Percentiles rank a stretch among this genome's conserved stretches.
phyloP scores from a whole-genome alignment of 805 yeast genomes.

The Starmera amethionina region DNA sequence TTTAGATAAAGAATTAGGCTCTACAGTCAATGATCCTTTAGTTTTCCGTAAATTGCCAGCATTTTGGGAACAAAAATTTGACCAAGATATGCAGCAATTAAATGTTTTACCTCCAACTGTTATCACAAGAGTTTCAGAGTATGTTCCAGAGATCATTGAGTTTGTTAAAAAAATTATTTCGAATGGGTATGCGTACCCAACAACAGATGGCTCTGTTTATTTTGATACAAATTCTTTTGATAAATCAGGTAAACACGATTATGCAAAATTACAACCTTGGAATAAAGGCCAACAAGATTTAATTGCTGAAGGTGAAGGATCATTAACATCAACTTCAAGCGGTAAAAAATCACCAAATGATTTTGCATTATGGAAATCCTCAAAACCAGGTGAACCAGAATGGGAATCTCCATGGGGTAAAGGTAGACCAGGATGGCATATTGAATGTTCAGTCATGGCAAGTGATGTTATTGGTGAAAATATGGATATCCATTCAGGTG shows the following conservation, averaged over 20 bases:
- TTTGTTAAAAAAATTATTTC: slow-evolving; percentile 67
- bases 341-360: slow-evolving; percentile 73
- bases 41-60: slow-evolving; percentile 77
- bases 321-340: slow-evolving; percentile 42
- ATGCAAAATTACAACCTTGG: slow-evolving; percentile 98
- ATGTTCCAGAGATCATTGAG: slow-evolving; percentile 81
- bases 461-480: slow-evolving; percentile 71
- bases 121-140: slow-evolving; percentile 92
- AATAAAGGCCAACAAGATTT: slow-evolving; percentile 81
- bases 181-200: slow-evolving; percentile 77
- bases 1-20: slow-evolving; percentile 65
- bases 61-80: slow-evolving; percentile 80
- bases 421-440: slow-evolving; percentile 99
- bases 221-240: slow-evolving; percentile 86
- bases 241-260: slow-evolving; percentile 56
- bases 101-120: slow-evolving; percentile 80
- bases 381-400: slow-evolving; percentile 94
- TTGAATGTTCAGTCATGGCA: slow-evolving; percentile 99
- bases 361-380: slow-evolving; percentile 94
- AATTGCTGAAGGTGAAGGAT: slow-evolving; percentile 93
- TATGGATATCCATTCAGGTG: slow-evolving; percentile 95
- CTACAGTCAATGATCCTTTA: slow-evolving; percentile 73
- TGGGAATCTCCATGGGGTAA: slow-evolving; percentile 96
- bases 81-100: slow-evolving; percentile 75
- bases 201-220: slow-evolving; percentile 90